phyloP scores from a whole-genome alignment of 768 basidiomycete species.

The Mycena sanguinolenta region DNA sequence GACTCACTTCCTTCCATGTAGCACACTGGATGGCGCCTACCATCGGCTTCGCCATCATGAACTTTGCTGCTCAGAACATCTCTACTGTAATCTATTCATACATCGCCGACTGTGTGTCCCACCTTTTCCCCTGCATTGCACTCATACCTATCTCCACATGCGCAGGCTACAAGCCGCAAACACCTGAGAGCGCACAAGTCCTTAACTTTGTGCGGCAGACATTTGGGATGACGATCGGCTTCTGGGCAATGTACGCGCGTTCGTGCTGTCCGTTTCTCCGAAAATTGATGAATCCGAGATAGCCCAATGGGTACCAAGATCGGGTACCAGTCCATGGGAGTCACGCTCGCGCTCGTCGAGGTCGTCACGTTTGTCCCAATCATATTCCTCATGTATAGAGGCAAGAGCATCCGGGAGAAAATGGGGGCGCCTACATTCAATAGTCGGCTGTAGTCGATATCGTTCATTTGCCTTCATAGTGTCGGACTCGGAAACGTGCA shows the following conservation, averaged over 20 bases:
- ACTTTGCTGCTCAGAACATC: slow-evolving; percentile 30
- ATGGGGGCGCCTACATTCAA: slow-evolving; percentile 34
- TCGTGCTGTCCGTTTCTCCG: too few species aligned
- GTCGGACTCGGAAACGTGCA: too few species aligned
- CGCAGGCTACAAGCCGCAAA: slow-evolving; percentile 38
- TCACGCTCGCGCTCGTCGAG: slow-evolving; percentile 31
- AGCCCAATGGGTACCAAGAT: slow-evolving; percentile 35
- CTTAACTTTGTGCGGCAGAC: slow-evolving; percentile 37
- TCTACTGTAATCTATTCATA: slow-evolving; percentile 12
- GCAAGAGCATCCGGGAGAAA: slow-evolving; percentile 26
- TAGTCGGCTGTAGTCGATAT: slow-evolving; percentile 20
- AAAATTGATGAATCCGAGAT: too few species aligned
- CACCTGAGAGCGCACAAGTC: slow-evolving; percentile 34
- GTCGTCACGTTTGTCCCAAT: slow-evolving; percentile 34
- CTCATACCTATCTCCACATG: too few species aligned
- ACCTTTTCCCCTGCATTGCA: neutral
- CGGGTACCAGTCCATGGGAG: slow-evolving; percentile 36
- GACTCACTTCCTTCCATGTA: neutral
- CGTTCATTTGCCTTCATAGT: too few species aligned
- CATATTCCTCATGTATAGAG: slow-evolving; percentile 33
- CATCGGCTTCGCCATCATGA: slow-evolving; percentile 33
- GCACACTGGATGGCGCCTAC: slow-evolving; percentile 34
- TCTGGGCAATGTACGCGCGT: slow-evolving; percentile 37
- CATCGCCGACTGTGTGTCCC: slow-evolving; percentile 21
- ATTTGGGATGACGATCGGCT: slow-evolving; percentile 39